Percentiles rank a stretch among this genome's conserved stretches.
Conservation (phyloP, 1,284 basidiomycete species). For the Pseudozyma sp. region DNA sequence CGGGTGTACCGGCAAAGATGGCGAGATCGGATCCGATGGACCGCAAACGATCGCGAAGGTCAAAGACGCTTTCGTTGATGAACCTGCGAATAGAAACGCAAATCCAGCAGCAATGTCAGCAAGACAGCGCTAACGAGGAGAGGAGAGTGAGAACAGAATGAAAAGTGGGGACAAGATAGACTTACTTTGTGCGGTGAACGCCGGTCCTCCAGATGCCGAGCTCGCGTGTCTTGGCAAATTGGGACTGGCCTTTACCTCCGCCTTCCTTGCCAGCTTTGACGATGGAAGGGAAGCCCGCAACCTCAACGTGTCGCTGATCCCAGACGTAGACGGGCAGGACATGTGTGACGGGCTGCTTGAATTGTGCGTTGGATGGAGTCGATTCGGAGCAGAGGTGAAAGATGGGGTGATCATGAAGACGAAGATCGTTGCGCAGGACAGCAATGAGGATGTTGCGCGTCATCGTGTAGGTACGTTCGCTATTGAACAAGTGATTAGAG, state of each 20-base stretch:
- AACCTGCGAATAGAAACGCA: slow-evolving; percentile 24
- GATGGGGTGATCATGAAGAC: slow-evolving; percentile 61
- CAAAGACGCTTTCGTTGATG: slow-evolving; percentile 56
- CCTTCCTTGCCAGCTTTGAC: slow-evolving; percentile 31
- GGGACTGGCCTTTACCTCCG: slow-evolving; percentile 22
- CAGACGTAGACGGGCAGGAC: slow-evolving; percentile 60
- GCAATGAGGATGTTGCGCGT: slow-evolving; percentile 50
- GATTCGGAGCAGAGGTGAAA: slow-evolving; percentile 51
- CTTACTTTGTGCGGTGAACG: slow-evolving; percentile 49
- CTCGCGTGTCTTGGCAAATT: slow-evolving; percentile 50
- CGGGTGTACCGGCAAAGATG: slow-evolving; percentile 59
- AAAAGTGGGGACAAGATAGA: background rate
- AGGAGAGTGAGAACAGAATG: too few relatives aligned
- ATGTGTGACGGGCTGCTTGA: slow-evolving; percentile 55
- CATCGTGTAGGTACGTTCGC: slow-evolving; percentile 9
- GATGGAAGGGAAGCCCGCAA: slow-evolving; percentile 50
- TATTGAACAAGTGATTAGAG: background rate
- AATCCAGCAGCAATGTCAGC: background rate
- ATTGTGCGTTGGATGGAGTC: slow-evolving; percentile 25
- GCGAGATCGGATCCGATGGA: slow-evolving; percentile 48
- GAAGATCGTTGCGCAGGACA: slow-evolving; percentile 57
- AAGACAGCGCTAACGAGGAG: background rate
- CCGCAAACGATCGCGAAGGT: slow-evolving; percentile 42
- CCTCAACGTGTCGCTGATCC: slow-evolving; percentile 56
- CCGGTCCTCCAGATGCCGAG: slow-evolving; percentile 56